Evolutionary conservation across 352 stramenopile species (phyloP).

Genomic region (Pythium phragmiticola): DNA sequence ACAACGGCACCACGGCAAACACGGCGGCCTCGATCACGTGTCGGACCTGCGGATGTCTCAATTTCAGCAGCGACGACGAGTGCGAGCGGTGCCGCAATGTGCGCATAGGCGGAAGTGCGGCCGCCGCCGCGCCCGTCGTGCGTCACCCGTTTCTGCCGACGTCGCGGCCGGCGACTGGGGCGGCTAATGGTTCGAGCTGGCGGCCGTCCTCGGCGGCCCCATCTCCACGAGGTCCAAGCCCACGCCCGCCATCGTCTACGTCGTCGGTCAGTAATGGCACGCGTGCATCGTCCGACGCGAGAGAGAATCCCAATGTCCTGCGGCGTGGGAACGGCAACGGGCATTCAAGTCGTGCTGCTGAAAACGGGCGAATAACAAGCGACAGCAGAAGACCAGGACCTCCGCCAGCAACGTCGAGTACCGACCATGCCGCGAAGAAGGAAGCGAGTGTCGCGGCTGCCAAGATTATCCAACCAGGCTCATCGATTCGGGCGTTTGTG

Average conservation of each 20-base stretch:
- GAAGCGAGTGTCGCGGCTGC: not conserved
- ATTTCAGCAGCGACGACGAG: slow-evolving; percentile 35
- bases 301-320: not conserved
- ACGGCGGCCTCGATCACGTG: slow-evolving; percentile 19
- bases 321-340: not conserved
- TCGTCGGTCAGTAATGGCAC: not conserved
- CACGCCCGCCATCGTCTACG: not conserved
- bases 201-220: not conserved
- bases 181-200: not conserved
- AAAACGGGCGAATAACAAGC: too few species aligned
- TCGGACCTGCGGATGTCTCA: slow-evolving; percentile 45
- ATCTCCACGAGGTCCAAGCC: not conserved
- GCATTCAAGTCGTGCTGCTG: not conserved
- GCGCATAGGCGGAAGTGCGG: not conserved
- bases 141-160: slow-evolving; percentile 16
- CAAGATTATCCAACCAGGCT: not conserved
- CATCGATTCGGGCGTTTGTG: not conserved
- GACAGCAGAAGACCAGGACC: not conserved
- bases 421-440: not conserved
- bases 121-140: slow-evolving; percentile 4
- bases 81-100: slow-evolving; percentile 33
- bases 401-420: not conserved
- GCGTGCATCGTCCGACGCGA: not conserved
- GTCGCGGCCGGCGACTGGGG: not conserved
- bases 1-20: not conserved